Evolutionary conservation across 1,139 yeast genomes (phyloP).

Genomic region (Casaregolazyma lundiana): DNA sequence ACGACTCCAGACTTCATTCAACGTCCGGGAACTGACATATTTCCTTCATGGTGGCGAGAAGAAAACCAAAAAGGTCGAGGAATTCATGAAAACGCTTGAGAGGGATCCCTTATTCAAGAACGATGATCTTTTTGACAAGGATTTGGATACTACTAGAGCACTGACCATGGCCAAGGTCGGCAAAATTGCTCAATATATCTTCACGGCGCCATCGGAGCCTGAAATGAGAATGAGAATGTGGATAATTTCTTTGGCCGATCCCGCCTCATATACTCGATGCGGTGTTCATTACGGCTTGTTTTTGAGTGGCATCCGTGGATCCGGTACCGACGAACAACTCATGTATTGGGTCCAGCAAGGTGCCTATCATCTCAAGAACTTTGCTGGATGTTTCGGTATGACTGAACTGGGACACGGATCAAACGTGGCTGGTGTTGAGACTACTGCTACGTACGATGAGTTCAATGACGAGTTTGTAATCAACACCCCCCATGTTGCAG

Average conservation of each 20-base stretch:
- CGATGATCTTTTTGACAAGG: conserved; percentile 49
- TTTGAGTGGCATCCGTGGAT: conserved; percentile 64
- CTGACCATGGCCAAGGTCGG: conserved; percentile 49
- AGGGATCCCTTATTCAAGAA: conserved; percentile 53
- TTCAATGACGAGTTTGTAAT: conserved; percentile 63
- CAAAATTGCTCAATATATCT: conserved; percentile 45
- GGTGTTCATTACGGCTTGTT: conserved; percentile 73
- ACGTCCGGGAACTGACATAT: conserved; percentile 46
- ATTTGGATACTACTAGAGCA: conserved; percentile 48
- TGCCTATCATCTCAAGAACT: conserved; percentile 55
- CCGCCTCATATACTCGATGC: conserved; percentile 60
- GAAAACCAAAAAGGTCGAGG: conserved; percentile 43
- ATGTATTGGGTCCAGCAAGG: conserved; percentile 74
- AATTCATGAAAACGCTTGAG: conserved; percentile 45
- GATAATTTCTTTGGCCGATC: conserved; percentile 45
- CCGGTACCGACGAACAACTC: conserved; percentile 59
- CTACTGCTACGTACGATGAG: conserved; percentile 78
- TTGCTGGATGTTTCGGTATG: conserved; percentile 92
- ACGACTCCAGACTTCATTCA: conserved; percentile 44
- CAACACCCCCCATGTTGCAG: conserved; percentile 84
- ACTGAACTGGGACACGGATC: conserved; percentile 94
- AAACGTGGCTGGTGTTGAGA: conserved; percentile 86
- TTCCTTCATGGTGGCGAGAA: conserved; percentile 53
- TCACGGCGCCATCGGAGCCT: conserved; percentile 42
- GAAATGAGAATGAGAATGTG: conserved; percentile 37